A percentile compares a stretch with the other conserved stretches of the same genome.
phyloP scores from a whole-genome alignment of 2,329 filamentous ascomycete species.

The Aspergillus sp. region DNA sequence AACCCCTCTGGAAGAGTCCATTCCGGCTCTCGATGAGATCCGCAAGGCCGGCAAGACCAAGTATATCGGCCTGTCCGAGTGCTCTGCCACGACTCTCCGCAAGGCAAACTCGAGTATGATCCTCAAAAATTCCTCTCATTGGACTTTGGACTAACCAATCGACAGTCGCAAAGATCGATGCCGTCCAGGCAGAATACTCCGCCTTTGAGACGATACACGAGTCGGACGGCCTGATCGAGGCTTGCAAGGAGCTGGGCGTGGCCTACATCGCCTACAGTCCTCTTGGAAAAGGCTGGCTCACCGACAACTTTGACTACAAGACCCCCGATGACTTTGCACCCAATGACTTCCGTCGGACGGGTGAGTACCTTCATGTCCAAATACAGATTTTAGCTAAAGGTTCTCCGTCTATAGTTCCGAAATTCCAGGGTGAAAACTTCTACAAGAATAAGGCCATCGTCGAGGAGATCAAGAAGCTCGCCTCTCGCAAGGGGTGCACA shows the following conservation, averaged over 20 bases:
- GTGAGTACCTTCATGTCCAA: conserved; percentile 22
- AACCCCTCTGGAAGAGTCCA: conserved; percentile 50
- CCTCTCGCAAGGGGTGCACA: conserved; percentile 33
- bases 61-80: conserved; percentile 51
- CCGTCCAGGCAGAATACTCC: conserved; percentile 49
- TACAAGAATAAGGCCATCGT: conserved; percentile 45
- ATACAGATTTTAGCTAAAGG: background rate
- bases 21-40: conserved; percentile 47
- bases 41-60: conserved; percentile 49
- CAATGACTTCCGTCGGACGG: conserved; percentile 41
- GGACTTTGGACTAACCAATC: conserved; percentile 7
- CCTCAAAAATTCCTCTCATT: background rate
- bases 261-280: conserved; percentile 50
- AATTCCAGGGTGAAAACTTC: conserved; percentile 46
- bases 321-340: conserved; percentile 48
- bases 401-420: conserved; percentile 16
- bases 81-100: conserved; percentile 45
- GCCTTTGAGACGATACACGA: conserved; percentile 45
- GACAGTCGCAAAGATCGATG: conserved; percentile 48
- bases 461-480: conserved; percentile 43
- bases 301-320: conserved; percentile 44
- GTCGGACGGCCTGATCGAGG: conserved; percentile 41
- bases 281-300: conserved; percentile 49
- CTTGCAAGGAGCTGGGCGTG: conserved; percentile 41
- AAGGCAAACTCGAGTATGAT: conserved; percentile 44